phyloP scores from a whole-genome alignment of 2,329 filamentous ascomycete genomes.

The Anthostomella pinea region DNA sequence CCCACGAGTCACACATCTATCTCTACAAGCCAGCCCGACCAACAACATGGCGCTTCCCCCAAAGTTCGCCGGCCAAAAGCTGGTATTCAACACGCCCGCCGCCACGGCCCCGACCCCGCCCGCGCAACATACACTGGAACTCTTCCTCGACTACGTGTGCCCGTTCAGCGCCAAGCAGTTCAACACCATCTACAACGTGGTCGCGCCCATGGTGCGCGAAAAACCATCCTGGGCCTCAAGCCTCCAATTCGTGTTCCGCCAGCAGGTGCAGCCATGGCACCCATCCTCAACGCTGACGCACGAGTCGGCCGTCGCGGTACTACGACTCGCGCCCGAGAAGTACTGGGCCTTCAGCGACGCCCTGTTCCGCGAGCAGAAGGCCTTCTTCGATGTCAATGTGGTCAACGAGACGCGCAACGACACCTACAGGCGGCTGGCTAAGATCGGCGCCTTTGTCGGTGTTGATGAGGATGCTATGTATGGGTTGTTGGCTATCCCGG shows the following conservation, averaged over 20 bases:
- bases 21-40: slow-evolving; percentile 9
- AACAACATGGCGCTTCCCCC: slow-evolving; percentile 69
- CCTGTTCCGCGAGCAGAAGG: slow-evolving; percentile 64
- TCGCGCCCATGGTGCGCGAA: slow-evolving; percentile 62
- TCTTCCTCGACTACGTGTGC: slow-evolving; percentile 88
- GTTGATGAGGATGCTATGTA: slow-evolving; percentile 70
- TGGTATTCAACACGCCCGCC: slow-evolving; percentile 44
- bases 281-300: slow-evolving; percentile 77
- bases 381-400: slow-evolving; percentile 81
- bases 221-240: slow-evolving; percentile 55
- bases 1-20: background rate
- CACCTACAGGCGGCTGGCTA: slow-evolving; percentile 77
- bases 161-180: slow-evolving; percentile 70
- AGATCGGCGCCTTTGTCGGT: slow-evolving; percentile 67
- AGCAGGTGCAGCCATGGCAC: slow-evolving; percentile 94
- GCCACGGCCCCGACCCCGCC: slow-evolving; percentile 37
- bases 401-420: slow-evolving; percentile 81
- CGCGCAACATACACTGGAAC: slow-evolving; percentile 57
- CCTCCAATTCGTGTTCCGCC: slow-evolving; percentile 79
- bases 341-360: slow-evolving; percentile 78
- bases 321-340: slow-evolving; percentile 63
- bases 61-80: slow-evolving; percentile 71
- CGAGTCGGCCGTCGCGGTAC: slow-evolving; percentile 81
- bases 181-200: slow-evolving; percentile 66
- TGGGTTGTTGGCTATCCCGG: slow-evolving; percentile 63